Evolutionary conservation across 2,329 filamentous ascomycete genomes (phyloP).

Genomic region (Phialophora verrucosa): DNA sequence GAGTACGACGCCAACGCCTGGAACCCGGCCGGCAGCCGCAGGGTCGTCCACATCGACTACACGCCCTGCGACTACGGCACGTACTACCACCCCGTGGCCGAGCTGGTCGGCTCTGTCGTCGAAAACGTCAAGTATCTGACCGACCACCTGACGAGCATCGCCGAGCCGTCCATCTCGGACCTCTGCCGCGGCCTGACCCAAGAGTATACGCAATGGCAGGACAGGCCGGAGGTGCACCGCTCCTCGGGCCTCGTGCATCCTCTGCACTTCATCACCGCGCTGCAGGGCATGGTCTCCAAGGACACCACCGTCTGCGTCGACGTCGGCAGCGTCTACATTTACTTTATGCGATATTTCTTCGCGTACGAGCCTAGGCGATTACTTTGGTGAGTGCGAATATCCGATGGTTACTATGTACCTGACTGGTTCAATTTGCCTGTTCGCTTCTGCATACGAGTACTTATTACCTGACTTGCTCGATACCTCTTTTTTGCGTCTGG

Average conservation of each 20-base stretch:
- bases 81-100: constrained; percentile 50
- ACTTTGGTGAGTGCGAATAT: constrained; percentile 41
- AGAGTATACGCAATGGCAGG: constrained; percentile 49
- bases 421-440: neutral
- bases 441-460: no score
- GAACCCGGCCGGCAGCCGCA: constrained; percentile 49
- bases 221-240: constrained; percentile 36
- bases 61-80: constrained; percentile 47
- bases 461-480: no score
- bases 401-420: no score
- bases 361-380: constrained; percentile 49
- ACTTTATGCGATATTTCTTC: constrained; percentile 35
- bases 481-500: neutral
- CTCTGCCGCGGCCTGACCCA: constrained; percentile 43
- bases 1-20: constrained; percentile 56
- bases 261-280: constrained; percentile 52
- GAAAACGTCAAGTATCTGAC: constrained; percentile 50
- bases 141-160: constrained; percentile 44
- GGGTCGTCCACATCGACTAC: constrained; percentile 55
- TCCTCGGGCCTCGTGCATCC: constrained; percentile 50
- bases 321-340: constrained; percentile 52
- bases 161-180: constrained; percentile 43
- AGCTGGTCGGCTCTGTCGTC: constrained; percentile 52
- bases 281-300: constrained; percentile 50
- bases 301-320: constrained; percentile 54